Conservation (phyloP, 257 asterid genomes). For the Solanum infundibuliforme region DNA sequence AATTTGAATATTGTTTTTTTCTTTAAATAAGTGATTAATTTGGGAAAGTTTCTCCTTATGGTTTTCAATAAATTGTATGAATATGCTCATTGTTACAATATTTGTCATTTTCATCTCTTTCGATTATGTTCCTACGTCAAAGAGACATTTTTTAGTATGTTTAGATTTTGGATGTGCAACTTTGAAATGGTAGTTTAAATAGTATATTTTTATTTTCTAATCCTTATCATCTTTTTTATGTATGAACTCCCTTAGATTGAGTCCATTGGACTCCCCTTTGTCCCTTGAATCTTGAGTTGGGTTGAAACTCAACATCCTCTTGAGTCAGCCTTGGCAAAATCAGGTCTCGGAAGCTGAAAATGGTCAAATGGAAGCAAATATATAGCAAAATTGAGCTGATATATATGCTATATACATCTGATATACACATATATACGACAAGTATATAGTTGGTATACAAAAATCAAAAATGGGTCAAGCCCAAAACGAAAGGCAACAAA, state of each 20-base stretch:
- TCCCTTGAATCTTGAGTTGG: not conserved
- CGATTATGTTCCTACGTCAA: not conserved
- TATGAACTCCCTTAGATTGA: not conserved
- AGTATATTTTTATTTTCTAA: not conserved
- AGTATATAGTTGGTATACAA: not conserved
- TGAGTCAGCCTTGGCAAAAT: not conserved
- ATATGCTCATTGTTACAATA: not conserved
- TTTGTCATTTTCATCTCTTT: not conserved
- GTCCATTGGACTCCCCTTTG: not conserved
- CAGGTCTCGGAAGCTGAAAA: not conserved
- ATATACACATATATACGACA: not conserved
- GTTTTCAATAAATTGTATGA: not conserved
- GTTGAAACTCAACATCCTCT: not conserved
- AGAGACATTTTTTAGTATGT: not conserved
- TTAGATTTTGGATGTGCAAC: not conserved
- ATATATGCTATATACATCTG: not conserved
- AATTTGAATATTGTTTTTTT: too few species aligned
- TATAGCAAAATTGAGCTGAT: not conserved
- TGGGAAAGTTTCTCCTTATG: not conserved
- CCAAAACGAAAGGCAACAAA: not conserved
- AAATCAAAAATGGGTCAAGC: not conserved
- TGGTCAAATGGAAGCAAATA: not conserved
- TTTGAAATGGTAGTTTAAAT: not conserved
- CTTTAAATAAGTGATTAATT: not conserved
- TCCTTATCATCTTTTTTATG: not conserved